Evolutionary conservation across 768 basidiomycete genomes (phyloP), one percentile per base, ranked within the genome.

Genomic region (Kwoniella mangroviensis): DNA sequence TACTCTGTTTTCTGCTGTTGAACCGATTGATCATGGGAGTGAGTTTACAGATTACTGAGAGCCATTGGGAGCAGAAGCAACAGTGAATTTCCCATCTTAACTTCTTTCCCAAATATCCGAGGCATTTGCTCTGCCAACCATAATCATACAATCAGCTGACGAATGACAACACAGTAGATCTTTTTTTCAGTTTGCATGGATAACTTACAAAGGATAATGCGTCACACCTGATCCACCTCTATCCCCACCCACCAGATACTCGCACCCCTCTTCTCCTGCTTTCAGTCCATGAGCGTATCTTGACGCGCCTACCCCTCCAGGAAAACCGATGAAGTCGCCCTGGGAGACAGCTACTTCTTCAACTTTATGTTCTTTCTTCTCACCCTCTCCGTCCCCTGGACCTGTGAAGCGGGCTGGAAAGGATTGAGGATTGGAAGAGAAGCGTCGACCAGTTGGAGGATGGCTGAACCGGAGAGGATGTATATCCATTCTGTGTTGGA

Each of bases 261-360:
- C 70, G 11, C 66, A 41, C 2, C 70, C 65, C 41, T 71, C 60
- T 3, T 19, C 12, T 3, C 65, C 65, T 10, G 63, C 59, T 51
- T 34, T 54, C 11, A 71, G 40, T 4, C 70, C 51, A 71, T 71
- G 70, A 63, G 70, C 70, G 17, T 28, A 67, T 15, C 52, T 24
- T 26, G 55, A 51, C 4, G 65, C 65, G 3, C 34, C 22, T 11
- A 67, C 19, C 6, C 70, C 70, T 40, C 65, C 65, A 19, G 56
- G 65, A 34, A 71, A 71, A 4, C 70, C 70, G n/a, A 65, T 65
- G 22, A 71, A 71, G 51, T 71, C 70, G 15, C 70, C 70, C 21
- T 60, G 21, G 6, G 42, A 42, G 7, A 71, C 65, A 13, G 19
- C 12, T 21, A 53, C 26, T 49, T 71, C 70, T 51, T 65, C 58